phyloP scores from a whole-genome alignment of 495 filamentous ascomycete species.

The Penicillium fimorum region DNA sequence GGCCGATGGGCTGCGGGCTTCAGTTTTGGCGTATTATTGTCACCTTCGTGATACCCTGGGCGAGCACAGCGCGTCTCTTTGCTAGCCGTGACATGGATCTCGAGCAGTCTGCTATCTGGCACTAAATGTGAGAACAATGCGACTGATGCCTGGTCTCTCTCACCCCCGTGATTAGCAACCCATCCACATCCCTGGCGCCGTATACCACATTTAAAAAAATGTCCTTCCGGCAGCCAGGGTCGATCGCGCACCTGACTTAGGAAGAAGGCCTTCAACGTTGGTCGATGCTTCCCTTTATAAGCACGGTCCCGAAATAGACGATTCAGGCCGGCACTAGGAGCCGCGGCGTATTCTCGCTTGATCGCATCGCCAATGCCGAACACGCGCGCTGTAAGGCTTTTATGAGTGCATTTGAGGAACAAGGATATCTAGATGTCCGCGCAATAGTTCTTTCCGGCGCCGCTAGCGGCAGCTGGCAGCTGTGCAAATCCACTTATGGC shows the following conservation, averaged over 20 bases:
- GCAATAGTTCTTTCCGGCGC: slow-evolving; percentile 62
- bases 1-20: slow-evolving; percentile 39
- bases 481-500: no score
- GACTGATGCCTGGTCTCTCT: slow-evolving; percentile 62
- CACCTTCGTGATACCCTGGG: slow-evolving; percentile 22
- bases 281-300: slow-evolving; percentile 63
- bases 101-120: slow-evolving; percentile 53
- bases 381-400: slow-evolving; percentile 40
- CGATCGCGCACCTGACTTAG: slow-evolving; percentile 45
- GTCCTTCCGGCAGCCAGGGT: slow-evolving; percentile 52
- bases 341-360: slow-evolving; percentile 58
- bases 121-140: slow-evolving; percentile 54
- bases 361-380: slow-evolving; percentile 60
- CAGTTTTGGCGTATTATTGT: slow-evolving; percentile 26
- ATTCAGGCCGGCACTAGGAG: slow-evolving; percentile 49
- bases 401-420: slow-evolving; percentile 32
- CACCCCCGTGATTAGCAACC: slow-evolving; percentile 65
- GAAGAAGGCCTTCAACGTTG: slow-evolving; percentile 54
- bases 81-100: slow-evolving; percentile 51
- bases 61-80: slow-evolving; percentile 43
- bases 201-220: slow-evolving; percentile 53
- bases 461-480: slow-evolving; percentile 19
- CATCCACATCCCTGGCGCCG: slow-evolving; percentile 47
- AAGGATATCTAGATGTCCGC: slow-evolving; percentile 52
- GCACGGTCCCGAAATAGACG: slow-evolving; percentile 52